These are phyloP conservation scores for Colletotrichum cereale DNA, from an alignment of 2,329 filamentous ascomycete species.

Conservation along the genomic window DNA sequence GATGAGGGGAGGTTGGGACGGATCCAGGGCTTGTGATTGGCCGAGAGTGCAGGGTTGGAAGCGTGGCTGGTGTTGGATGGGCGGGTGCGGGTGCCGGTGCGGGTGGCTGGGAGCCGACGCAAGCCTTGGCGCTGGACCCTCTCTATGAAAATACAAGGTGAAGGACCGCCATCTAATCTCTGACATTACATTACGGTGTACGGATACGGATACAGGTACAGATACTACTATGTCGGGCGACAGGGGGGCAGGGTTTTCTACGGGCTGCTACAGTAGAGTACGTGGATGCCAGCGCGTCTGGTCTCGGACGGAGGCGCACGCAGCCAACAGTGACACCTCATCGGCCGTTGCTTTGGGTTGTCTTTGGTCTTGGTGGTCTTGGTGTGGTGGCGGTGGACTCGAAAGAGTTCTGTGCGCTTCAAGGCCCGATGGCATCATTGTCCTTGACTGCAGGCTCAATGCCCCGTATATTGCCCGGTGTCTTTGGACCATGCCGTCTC, in stretches of 20 bases:
- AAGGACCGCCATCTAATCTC: background rate
- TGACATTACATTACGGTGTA: no score
- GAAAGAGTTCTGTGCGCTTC: background rate
- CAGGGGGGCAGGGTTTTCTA: background rate
- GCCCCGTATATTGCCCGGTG: no score
- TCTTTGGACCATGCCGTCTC: background rate
- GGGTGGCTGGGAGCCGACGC: constrained; percentile 38
- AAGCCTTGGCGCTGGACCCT: constrained; percentile 10
- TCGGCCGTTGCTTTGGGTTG: constrained; percentile 3
- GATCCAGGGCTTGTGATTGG: constrained; percentile 25
- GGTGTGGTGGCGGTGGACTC: background rate
- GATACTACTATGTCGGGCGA: background rate
- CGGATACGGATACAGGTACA: no score
- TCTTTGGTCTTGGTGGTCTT: constrained; percentile 1
- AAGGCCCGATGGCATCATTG: background rate
- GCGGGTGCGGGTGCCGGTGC: constrained; percentile 15
- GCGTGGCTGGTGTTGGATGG: constrained; percentile 37
- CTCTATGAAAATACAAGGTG: background rate
- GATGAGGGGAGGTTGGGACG: constrained; percentile 21
- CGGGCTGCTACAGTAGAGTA: constrained; percentile 4
- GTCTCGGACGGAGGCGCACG: constrained; percentile 17
- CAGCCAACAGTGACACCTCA: constrained; percentile 14
- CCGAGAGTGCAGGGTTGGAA: background rate
- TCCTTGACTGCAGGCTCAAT: background rate
- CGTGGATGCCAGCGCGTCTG: constrained; percentile 11